A percentile compares a stretch with the other conserved stretches of the same genome.
Evolutionary conservation across 371 early-diverging fungal species (phyloP).

Genomic region (Mortierella sp.): DNA sequence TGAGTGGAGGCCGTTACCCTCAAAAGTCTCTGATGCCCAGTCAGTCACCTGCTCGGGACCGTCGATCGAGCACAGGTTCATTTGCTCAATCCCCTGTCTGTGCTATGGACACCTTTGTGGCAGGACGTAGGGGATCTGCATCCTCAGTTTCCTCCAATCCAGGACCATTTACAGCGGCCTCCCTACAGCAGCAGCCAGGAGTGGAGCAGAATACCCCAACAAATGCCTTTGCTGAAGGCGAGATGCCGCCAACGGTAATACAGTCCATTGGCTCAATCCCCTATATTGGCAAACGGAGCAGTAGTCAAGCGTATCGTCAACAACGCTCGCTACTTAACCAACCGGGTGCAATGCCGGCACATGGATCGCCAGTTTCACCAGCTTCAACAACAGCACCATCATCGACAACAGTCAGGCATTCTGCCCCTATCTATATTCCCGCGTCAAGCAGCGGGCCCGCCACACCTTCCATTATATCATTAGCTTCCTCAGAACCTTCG

Average conservation of each 20-base stretch:
- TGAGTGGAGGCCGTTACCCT: neutral
- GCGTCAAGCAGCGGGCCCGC: neutral
- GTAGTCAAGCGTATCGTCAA: slow-evolving; percentile 43
- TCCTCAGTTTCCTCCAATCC: slow-evolving; percentile 25
- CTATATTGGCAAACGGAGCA: slow-evolving; percentile 42
- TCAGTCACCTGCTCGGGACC: slow-evolving; percentile 24
- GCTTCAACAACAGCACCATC: slow-evolving; percentile 18
- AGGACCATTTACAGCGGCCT: slow-evolving; percentile 22
- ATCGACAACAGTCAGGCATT: slow-evolving; percentile 2
- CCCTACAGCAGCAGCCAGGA: slow-evolving; percentile 19
- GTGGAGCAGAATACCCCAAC: neutral
- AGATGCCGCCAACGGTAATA: slow-evolving; percentile 10
- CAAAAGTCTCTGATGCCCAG: neutral
- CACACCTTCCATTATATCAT: neutral
- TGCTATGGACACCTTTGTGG: slow-evolving; percentile 47
- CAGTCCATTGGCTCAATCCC: slow-evolving; percentile 37
- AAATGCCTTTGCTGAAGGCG: slow-evolving; percentile 31
- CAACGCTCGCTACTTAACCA: neutral
- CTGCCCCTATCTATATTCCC: neutral
- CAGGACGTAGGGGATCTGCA: slow-evolving; percentile 47
- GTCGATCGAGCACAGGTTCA: slow-evolving; percentile 53
- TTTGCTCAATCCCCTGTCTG: slow-evolving; percentile 32
- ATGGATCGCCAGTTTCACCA: neutral
- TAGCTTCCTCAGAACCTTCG: neutral
- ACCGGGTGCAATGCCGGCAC: neutral